phyloP scores from a whole-genome alignment of 2,329 filamentous ascomycete genomes.

The Paraphoma sp. region DNA sequence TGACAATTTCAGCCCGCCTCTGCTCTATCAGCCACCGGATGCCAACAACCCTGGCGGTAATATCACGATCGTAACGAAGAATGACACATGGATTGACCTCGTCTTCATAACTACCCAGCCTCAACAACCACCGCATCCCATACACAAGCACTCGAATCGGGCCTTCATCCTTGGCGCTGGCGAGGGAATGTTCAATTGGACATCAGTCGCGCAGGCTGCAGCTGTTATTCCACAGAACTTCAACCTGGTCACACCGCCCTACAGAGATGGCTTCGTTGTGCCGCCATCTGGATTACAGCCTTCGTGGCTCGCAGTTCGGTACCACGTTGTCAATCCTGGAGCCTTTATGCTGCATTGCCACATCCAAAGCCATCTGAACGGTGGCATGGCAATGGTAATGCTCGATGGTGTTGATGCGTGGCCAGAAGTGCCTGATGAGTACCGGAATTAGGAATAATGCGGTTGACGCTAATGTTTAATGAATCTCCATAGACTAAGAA shows the following conservation, averaged over 20 bases:
- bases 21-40: constrained; percentile 54
- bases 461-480: constrained; percentile 5
- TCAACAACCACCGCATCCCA: constrained; percentile 62
- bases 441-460: constrained; percentile 11
- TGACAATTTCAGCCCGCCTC: constrained; percentile 50
- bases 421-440: constrained; percentile 43
- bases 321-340: constrained; percentile 56
- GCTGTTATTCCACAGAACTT: constrained; percentile 56
- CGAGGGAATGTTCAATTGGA: constrained; percentile 56
- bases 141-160: constrained; percentile 70
- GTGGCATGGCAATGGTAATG: constrained; percentile 57
- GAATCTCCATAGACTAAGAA: constrained; percentile 1
- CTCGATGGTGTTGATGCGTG: constrained; percentile 58
- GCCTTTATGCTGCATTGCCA: constrained; percentile 60
- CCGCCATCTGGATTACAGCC: constrained; percentile 22
- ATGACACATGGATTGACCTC: constrained; percentile 43
- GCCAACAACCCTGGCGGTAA: constrained; percentile 47
- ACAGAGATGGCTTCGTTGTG: constrained; percentile 58
- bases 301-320: constrained; percentile 54
- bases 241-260: constrained; percentile 64
- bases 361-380: constrained; percentile 55
- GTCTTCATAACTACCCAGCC: constrained; percentile 29
- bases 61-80: constrained; percentile 50
- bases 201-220: constrained; percentile 60
- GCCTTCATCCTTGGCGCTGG: constrained; percentile 65